Conservation (phyloP, 768 basidiomycete genomes). For the Mycena alexandri region DNA sequence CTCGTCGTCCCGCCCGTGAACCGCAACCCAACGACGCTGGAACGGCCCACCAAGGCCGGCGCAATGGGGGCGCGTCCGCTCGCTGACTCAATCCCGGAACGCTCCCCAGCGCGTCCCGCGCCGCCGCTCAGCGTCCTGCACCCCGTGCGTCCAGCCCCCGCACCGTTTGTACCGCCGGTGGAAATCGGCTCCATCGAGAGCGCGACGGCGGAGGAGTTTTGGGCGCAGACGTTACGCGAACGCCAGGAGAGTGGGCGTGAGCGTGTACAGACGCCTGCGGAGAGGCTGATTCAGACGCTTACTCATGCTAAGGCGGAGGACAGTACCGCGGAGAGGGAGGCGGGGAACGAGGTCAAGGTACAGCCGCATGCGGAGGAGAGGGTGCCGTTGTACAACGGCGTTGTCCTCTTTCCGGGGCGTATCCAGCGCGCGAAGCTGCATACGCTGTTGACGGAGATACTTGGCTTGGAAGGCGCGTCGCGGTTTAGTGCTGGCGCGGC, state of each 20-base stretch:
- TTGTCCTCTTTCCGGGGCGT: slow-evolving; percentile 71
- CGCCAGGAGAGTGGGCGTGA: slow-evolving; percentile 8
- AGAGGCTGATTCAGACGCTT: not conserved
- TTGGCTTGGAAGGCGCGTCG: slow-evolving; percentile 59
- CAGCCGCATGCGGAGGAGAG: slow-evolving; percentile 43
- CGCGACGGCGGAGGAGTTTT: slow-evolving; percentile 3
- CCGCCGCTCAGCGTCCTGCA: slow-evolving; percentile 35
- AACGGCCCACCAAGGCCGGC: slow-evolving; percentile 48
- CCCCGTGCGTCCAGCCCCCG: slow-evolving; percentile 1
- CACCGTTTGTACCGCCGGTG: not conserved
- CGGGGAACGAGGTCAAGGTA: not conserved
- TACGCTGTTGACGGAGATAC: slow-evolving; percentile 58
- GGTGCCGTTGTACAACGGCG: slow-evolving; percentile 79
- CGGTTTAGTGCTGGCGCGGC: slow-evolving; percentile 41
- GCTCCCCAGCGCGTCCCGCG: slow-evolving; percentile 4
- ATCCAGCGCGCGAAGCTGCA: slow-evolving; percentile 73
- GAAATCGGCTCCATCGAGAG: not conserved
- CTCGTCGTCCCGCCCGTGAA: slow-evolving; percentile 78
- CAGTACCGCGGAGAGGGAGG: not conserved
- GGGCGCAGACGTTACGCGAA: not conserved
- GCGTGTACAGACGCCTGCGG: not conserved
- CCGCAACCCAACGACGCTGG: slow-evolving; percentile 60
- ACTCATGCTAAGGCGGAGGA: no score
- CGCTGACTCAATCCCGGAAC: not conserved
- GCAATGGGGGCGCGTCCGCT: slow-evolving; percentile 24